A percentile compares a stretch with the other conserved stretches of the same genome.
Evolutionary conservation across 2,329 filamentous ascomycete genomes (phyloP).

Genomic region (Tetracladium maxilliforme): DNA sequence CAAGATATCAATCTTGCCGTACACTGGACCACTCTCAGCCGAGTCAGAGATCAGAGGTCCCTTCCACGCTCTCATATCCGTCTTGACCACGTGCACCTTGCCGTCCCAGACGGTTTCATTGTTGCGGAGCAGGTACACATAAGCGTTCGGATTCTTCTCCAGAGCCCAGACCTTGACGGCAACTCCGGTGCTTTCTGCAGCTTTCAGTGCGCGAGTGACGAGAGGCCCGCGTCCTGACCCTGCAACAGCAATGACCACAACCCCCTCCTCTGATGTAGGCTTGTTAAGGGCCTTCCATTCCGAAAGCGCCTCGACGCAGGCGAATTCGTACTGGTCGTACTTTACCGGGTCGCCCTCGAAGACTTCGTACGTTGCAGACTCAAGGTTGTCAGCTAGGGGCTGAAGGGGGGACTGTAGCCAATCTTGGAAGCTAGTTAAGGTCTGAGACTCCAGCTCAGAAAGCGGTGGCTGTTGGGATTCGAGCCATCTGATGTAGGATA

Average conservation of each 20-base stretch:
- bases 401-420: constrained; percentile 92
- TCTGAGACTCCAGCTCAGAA: constrained; percentile 45
- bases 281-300: constrained; percentile 66
- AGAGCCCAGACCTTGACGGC: constrained; percentile 79
- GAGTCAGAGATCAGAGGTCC: constrained; percentile 47
- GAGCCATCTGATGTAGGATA: constrained; percentile 73
- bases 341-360: constrained; percentile 98
- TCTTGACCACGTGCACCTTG: constrained; percentile 77
- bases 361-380: constrained; percentile 94
- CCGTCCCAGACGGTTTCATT: constrained; percentile 72
- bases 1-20: constrained; percentile 73
- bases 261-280: constrained; percentile 56
- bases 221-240: constrained; percentile 87
- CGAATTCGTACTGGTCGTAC: constrained; percentile 87
- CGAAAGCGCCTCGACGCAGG: constrained; percentile 63
- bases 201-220: constrained; percentile 73
- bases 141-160: constrained; percentile 97
- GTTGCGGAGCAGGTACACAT: constrained; percentile 78
- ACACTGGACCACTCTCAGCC: constrained; percentile 24
- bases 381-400: constrained; percentile 87
- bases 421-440: constrained; percentile 75
- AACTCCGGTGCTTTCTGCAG: constrained; percentile 62
- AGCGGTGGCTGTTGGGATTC: constrained; percentile 65
- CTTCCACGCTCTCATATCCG: constrained; percentile 94
- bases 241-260: constrained; percentile 81